These are phyloP conservation scores for Exophiala dermatitidis DNA, from an alignment of 2,329 filamentous ascomycete species.

Conservation along the genomic window DNA sequence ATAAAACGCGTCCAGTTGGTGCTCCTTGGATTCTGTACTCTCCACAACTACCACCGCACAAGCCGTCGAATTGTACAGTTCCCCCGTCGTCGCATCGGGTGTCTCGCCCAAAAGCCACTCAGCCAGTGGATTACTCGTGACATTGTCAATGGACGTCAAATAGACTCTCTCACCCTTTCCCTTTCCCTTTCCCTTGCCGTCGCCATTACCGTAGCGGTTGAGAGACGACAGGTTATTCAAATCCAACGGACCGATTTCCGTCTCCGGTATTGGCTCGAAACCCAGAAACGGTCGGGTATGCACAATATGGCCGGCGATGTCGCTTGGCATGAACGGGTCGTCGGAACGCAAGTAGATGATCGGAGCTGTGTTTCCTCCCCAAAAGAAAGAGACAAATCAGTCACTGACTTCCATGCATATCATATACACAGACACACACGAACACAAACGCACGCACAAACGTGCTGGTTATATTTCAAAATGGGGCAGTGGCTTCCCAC, in stretches of 20 bases:
- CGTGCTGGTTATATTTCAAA: too few species aligned
- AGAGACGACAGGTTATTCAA: slow-evolving; percentile 43
- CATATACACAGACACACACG: too few species aligned
- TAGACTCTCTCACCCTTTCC: slow-evolving; percentile 31
- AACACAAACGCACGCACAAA: too few species aligned
- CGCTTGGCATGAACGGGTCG: slow-evolving; percentile 45
- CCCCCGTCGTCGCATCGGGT: slow-evolving; percentile 44
- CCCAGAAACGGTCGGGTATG: slow-evolving; percentile 43
- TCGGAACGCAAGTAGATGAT: slow-evolving; percentile 45
- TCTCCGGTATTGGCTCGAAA: slow-evolving; percentile 35
- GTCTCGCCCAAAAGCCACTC: slow-evolving; percentile 47
- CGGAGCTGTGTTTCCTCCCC: slow-evolving; percentile 36
- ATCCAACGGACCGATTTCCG: slow-evolving; percentile 33
- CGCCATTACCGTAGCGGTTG: slow-evolving; percentile 38
- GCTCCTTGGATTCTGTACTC: slow-evolving; percentile 37
- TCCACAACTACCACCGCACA: slow-evolving; percentile 52
- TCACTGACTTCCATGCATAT: too few species aligned
- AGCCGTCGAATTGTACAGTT: slow-evolving; percentile 45
- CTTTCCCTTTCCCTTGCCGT: too few species aligned
- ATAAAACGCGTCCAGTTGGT: slow-evolving; percentile 84
- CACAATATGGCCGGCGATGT: slow-evolving; percentile 41
- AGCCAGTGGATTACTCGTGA: slow-evolving; percentile 36
- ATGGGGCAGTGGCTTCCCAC: too few species aligned
- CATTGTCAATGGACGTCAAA: slow-evolving; percentile 40
- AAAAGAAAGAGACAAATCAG: too few species aligned